phyloP scores from a whole-genome alignment of 2,329 filamentous ascomycete species.

The Colletotrichum agaves region DNA sequence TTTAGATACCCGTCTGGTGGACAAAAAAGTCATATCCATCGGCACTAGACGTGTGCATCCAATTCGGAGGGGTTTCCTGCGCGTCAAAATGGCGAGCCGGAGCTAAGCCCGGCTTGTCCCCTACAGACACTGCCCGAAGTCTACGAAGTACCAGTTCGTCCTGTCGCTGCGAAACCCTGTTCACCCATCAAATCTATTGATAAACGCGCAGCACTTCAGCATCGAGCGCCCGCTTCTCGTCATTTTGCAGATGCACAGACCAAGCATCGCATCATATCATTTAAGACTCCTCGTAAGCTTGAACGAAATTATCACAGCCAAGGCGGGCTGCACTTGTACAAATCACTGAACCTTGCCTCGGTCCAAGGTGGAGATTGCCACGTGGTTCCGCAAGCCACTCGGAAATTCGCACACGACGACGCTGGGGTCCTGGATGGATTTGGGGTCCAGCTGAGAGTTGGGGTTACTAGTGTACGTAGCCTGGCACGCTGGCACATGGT shows the following conservation, averaged over 20 bases:
- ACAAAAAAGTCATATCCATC: too few species aligned
- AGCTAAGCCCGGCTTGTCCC: background rate
- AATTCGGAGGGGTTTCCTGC: too few species aligned
- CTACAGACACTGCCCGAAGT: background rate
- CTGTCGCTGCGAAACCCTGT: constrained; percentile 5
- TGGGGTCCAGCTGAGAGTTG: constrained; percentile 13
- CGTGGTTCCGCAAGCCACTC: constrained; percentile 34
- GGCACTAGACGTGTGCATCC: too few species aligned
- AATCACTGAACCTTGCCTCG: constrained; percentile 12
- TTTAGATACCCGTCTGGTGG: too few species aligned
- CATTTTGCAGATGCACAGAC: background rate
- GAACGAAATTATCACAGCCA: background rate
- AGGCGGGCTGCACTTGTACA: background rate
- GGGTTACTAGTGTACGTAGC: too few species aligned
- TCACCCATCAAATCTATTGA: background rate
- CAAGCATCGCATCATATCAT: background rate
- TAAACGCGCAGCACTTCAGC: background rate
- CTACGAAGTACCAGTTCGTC: constrained; percentile 20
- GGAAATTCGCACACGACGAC: constrained; percentile 17
- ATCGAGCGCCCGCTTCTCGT: background rate
- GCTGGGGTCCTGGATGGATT: constrained; percentile 24
- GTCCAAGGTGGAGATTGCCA: constrained; percentile 32
- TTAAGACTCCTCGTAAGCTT: background rate
- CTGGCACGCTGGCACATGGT: constrained; percentile 31
- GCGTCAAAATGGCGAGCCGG: too few species aligned